These are phyloP conservation scores for Rhododendron ferrugineum DNA, from an alignment of 148 eudicot species.

Conservation along the genomic window DNA sequence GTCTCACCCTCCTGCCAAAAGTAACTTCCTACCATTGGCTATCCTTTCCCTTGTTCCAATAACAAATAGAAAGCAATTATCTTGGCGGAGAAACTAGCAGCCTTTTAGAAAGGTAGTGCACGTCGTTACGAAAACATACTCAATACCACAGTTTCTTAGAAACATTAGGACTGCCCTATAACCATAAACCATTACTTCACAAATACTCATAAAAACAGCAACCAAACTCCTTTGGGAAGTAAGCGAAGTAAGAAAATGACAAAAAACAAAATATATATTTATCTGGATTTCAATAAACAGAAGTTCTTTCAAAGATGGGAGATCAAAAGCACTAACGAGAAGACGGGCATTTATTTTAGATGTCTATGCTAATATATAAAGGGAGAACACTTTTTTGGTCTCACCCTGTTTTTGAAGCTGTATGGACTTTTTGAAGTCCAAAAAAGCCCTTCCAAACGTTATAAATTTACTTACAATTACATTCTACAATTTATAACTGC, in stretches of 20 bases:
- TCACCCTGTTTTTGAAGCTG: no score
- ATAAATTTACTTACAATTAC: no score
- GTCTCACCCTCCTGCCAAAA: slow-evolving; percentile 58
- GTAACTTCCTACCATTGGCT: slow-evolving; percentile 13
- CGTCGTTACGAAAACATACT: not conserved
- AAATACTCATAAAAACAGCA: not conserved
- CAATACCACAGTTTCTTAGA: not conserved
- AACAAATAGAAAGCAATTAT: slow-evolving; percentile 14
- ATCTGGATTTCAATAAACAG: not conserved
- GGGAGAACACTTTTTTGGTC: no score
- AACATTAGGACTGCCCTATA: not conserved
- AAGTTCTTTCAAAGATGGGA: not conserved
- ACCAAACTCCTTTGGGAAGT: not conserved
- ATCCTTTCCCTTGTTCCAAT: slow-evolving; percentile 12
- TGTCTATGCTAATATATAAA: not conserved
- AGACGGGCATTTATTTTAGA: not conserved
- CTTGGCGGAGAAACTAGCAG: slow-evolving; percentile 5
- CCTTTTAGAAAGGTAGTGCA: not conserved
- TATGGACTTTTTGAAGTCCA: no score
- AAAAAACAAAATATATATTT: not conserved
- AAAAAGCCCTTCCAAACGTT: no score
- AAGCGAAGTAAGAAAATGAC: not conserved
- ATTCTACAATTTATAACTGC: no score
- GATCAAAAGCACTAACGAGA: not conserved
- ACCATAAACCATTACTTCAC: not conserved